Evolutionary conservation across 2,329 filamentous ascomycete genomes (phyloP).

Genomic region (Pyrenophora seminiperda): DNA sequence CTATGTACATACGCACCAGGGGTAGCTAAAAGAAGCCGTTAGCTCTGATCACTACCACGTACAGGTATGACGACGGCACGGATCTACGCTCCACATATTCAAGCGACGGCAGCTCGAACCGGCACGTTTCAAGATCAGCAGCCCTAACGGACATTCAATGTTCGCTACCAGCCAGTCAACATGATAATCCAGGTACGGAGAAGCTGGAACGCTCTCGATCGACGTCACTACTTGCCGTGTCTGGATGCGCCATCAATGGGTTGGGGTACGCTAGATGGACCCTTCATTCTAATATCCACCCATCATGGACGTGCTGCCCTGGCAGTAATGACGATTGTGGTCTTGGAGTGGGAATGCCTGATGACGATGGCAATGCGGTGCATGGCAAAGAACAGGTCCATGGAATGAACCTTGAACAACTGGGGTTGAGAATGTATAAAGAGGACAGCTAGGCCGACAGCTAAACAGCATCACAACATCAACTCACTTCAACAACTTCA

Average conservation of each 20-base stretch:
- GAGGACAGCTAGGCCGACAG: slow-evolving; percentile 24
- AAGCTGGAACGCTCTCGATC: slow-evolving; percentile 37
- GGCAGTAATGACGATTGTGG: slow-evolving; percentile 28
- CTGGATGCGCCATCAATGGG: slow-evolving; percentile 15
- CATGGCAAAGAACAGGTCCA: slow-evolving; percentile 1
- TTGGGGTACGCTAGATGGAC: slow-evolving; percentile 24
- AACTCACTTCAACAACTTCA: slow-evolving; percentile 10
- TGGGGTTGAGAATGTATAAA: slow-evolving; percentile 38
- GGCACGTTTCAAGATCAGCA: slow-evolving; percentile 30
- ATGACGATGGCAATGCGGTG: slow-evolving; percentile 34
- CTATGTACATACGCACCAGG: slow-evolving; percentile 15
- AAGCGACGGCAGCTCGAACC: slow-evolving; percentile 25
- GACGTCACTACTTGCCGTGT: slow-evolving; percentile 29
- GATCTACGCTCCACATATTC: slow-evolving; percentile 28
- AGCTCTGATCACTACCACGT: slow-evolving; percentile 31
- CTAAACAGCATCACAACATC: slow-evolving; percentile 28
- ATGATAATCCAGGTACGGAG: slow-evolving; percentile 21
- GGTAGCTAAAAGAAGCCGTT: slow-evolving; percentile 15
- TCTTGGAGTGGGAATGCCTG: slow-evolving; percentile 11
- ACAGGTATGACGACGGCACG: slow-evolving; percentile 28
- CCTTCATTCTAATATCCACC: slow-evolving; percentile 20
- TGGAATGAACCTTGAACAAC: slow-evolving; percentile 12
- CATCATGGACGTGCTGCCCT: slow-evolving; percentile 20
- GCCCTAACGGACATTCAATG: slow-evolving; percentile 25
- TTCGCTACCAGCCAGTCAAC: slow-evolving; percentile 24